Conservation (phyloP, 2,329 filamentous ascomycete species). For the Coniochaeta sp. region DNA sequence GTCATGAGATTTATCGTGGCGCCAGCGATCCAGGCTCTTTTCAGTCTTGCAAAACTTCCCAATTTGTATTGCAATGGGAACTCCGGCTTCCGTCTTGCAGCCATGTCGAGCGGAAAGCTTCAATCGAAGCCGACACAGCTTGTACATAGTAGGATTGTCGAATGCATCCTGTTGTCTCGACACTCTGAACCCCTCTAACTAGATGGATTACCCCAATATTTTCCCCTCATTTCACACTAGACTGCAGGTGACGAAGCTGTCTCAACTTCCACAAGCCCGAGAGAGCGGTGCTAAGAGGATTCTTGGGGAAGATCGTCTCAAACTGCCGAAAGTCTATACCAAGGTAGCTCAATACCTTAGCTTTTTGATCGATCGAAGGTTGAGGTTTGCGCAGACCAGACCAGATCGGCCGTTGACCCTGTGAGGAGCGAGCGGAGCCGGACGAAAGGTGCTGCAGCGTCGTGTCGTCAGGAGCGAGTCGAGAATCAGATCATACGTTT, state of each 20-base stretch:
- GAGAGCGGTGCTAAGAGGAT: not conserved
- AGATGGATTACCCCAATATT: not conserved
- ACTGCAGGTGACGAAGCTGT: not conserved
- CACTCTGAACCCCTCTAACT: not conserved
- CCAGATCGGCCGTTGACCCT: not conserved
- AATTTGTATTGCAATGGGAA: not conserved
- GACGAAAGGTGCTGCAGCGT: not conserved
- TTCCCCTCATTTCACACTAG: not conserved
- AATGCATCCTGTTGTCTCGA: not conserved
- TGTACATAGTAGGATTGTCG: too few species aligned
- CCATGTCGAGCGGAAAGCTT: not conserved
- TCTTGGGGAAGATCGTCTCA: not conserved
- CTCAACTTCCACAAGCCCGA: not conserved
- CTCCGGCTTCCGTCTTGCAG: too few species aligned
- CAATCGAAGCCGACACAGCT: not conserved
- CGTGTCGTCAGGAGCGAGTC: not conserved
- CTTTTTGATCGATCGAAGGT: too few species aligned
- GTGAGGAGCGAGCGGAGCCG: not conserved
- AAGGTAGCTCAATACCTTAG: too few species aligned
- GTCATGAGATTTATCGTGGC: not conserved
- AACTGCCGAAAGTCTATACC: not conserved
- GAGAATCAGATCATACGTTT: conserved; percentile 3
- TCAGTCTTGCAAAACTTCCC: not conserved
- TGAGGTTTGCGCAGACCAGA: not conserved
- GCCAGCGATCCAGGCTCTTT: not conserved